Evolutionary conservation across 441 rosid genomes (phyloP), one percentile per base, ranked within the genome.

Genomic region (Mallotus japonicus): DNA sequence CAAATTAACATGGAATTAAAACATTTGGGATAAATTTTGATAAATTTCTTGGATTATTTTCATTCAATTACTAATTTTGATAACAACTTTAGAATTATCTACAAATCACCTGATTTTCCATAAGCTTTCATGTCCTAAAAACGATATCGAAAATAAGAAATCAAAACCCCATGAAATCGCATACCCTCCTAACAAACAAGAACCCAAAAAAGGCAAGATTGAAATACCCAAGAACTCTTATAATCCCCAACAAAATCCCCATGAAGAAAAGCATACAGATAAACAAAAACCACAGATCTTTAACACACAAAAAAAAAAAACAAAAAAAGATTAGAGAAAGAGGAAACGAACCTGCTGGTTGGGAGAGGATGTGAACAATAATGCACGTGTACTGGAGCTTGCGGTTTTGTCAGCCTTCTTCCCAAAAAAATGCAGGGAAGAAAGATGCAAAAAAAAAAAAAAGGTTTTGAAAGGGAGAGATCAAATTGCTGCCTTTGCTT

Each of bases 321-420:
- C n/a, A n/a, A 70, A 4, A 22, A 50, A 5, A 11, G 10, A 46
- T 42, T 3, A 3, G 12, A 63, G 51, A 8, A 47, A 11, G 37
- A 49, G 65, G 24, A 4, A 24, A 53, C 75, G 19, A 78, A 86
- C 93, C 90, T 76, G 80, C 64, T 69, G 75, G 84, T 22, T 78
- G 87, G 51, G 85, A 75, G 32, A 71, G 49, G 49, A 10, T 44
- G 49, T 44, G 11, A 44, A 44, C 10, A 42, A 44, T 44, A 44
- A 44, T 10, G 49, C 11, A 8, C 1, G 11, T 44, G 49, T 0
- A 44, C 40, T 37, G 40, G 6, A 37, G 40, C 6, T 37, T 37
- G 3, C 32, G 32, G 32, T 28, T 28, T 28, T 28, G 3, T 28
- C 32, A 1, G 2, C 32, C 32, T 28, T 28, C 32, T 28, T 28